Conservation (phyloP, 1,284 basidiomycete species). For the Jaminaea rosea region DNA sequence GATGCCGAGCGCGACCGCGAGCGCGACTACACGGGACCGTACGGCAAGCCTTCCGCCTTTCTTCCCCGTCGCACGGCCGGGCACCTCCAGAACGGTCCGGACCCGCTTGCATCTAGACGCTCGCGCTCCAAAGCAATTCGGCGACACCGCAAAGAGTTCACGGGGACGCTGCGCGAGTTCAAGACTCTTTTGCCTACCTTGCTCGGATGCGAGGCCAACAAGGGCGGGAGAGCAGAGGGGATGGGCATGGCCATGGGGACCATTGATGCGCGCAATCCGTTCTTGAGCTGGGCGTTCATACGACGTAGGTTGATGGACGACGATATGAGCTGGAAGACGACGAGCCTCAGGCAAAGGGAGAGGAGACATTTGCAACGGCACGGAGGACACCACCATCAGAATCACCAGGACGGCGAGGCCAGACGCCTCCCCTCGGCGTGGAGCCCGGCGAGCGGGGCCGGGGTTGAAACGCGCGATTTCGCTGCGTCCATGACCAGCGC, state of each 20-base stretch:
- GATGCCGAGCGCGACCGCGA: neutral
- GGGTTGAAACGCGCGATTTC: neutral
- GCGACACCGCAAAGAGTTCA: constrained; percentile 26
- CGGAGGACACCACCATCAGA: neutral
- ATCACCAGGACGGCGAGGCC: neutral
- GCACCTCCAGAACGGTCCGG: constrained; percentile 13
- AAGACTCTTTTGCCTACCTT: constrained; percentile 32
- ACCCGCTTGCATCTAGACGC: constrained; percentile 8
- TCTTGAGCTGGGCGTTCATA: constrained; percentile 36
- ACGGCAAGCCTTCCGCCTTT: constrained; percentile 18
- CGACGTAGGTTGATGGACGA: constrained; percentile 27
- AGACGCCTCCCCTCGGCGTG: neutral
- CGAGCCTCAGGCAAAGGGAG: constrained; percentile 26
- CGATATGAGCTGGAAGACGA: constrained; percentile 28
- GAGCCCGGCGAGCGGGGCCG: neutral
- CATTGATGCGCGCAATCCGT: constrained; percentile 37
- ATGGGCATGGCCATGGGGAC: constrained; percentile 12
- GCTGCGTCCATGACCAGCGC: neutral
- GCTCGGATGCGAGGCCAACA: constrained; percentile 8
- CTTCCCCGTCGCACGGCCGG: constrained; percentile 22
- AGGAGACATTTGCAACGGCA: constrained; percentile 8
- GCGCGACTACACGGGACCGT: constrained; percentile 11
- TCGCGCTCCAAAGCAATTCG: constrained; percentile 1
- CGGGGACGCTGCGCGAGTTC: constrained; percentile 29
- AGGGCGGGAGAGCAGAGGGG: no score